A percentile compares a stretch with the other conserved stretches of the same genome.
These are phyloP conservation scores for Boletellus ananiceps DNA, from an alignment of 768 basidiomycete species.

Conservation along the genomic window DNA sequence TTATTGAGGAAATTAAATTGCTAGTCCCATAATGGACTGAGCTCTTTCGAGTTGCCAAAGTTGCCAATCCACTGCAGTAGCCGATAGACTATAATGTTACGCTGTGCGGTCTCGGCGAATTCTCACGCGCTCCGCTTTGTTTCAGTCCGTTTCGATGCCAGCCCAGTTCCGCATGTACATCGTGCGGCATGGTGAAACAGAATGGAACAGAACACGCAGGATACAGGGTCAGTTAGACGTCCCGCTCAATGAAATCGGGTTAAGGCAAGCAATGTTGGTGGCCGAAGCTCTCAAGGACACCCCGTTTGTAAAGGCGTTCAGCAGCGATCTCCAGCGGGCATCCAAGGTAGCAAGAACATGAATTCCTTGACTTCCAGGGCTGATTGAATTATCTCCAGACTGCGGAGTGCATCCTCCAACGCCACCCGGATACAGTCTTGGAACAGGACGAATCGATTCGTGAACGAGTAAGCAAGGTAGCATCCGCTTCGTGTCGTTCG, in stretches of 20 bases:
- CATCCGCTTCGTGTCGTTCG: background rate
- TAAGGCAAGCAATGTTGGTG: slow-evolving; percentile 53
- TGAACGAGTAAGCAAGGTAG: slow-evolving; percentile 51
- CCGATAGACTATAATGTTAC: too few species aligned
- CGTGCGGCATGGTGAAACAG: slow-evolving; percentile 77
- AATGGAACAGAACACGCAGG: slow-evolving; percentile 55
- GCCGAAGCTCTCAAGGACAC: slow-evolving; percentile 51
- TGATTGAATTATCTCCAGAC: slow-evolving; percentile 42
- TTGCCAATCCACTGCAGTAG: too few species aligned
- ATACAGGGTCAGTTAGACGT: slow-evolving; percentile 79
- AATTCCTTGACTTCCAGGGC: background rate
- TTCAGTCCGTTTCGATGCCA: slow-evolving; percentile 18
- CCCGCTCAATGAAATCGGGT: slow-evolving; percentile 56
- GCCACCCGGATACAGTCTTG: slow-evolving; percentile 45
- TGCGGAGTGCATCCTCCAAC: slow-evolving; percentile 55
- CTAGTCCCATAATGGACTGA: slow-evolving; percentile 28
- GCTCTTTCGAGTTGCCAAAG: background rate
- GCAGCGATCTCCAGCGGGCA: slow-evolving; percentile 72
- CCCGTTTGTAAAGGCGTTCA: slow-evolving; percentile 55
- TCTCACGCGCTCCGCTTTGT: background rate
- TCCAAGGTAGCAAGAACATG: slow-evolving; percentile 44
- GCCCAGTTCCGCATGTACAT: slow-evolving; percentile 50
- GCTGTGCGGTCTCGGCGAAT: background rate
- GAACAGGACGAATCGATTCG: slow-evolving; percentile 46
- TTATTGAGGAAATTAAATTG: slow-evolving; percentile 45